These are phyloP conservation scores for Teratosphaeria nubilosa DNA, from an alignment of 2,329 filamentous ascomycete species.

Conservation along the genomic window DNA sequence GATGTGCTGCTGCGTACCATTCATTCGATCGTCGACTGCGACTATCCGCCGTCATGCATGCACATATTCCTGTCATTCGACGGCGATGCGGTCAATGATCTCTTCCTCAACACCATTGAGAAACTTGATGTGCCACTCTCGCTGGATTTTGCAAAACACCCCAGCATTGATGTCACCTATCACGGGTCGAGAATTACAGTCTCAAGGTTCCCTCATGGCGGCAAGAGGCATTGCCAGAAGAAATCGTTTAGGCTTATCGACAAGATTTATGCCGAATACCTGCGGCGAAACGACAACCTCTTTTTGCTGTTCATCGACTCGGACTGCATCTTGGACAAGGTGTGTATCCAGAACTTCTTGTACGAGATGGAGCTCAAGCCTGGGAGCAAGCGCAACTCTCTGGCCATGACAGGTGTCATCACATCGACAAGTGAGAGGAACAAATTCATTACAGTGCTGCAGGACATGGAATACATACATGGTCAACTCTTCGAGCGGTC, in stretches of 20 bases:
- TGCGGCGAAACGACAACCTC: constrained; percentile 78
- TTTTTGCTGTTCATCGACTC: constrained; percentile 97
- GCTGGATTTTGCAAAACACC: constrained; percentile 56
- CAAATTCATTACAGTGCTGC: constrained; percentile 79
- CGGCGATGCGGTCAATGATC: constrained; percentile 75
- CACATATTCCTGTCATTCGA: constrained; percentile 96
- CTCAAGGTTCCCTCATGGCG: constrained; percentile 84
- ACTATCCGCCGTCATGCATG: constrained; percentile 84
- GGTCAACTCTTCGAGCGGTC: constrained; percentile 93
- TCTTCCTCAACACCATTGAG: constrained; percentile 78
- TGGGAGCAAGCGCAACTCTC: constrained; percentile 81
- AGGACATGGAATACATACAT: constrained; percentile 98
- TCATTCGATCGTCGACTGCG: constrained; percentile 85
- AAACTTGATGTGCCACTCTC: constrained; percentile 72
- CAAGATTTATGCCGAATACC: constrained; percentile 78
- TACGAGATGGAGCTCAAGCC: constrained; percentile 98
- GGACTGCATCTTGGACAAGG: constrained; percentile 83
- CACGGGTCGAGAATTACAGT: constrained; percentile 75
- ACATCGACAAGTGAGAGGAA: constrained; percentile 86
- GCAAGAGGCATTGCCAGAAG: constrained; percentile 91
- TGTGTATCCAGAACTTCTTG: constrained; percentile 94
- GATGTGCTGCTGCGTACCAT: constrained; percentile 75
- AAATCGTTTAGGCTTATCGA: constrained; percentile 87
- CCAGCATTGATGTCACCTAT: constrained; percentile 85
- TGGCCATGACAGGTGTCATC: constrained; percentile 96